phyloP scores from a whole-genome alignment of 345 rosid species.

The Diplotaxis tenuifolia region DNA sequence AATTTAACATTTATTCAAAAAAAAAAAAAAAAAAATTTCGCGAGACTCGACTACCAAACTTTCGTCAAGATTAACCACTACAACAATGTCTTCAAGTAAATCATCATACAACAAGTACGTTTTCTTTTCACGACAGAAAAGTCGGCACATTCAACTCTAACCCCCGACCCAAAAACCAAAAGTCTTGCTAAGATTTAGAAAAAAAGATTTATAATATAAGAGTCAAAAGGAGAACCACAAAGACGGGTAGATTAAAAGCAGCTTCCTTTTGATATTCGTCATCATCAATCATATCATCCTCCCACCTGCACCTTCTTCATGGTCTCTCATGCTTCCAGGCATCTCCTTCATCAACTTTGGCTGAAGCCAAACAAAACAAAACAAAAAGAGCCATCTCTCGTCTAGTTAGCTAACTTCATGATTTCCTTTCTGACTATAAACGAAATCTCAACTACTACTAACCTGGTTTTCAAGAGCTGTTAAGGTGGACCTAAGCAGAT shows the following conservation, averaged over 20 bases:
- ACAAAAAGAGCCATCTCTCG: background rate
- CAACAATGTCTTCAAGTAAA: slow-evolving; percentile 14
- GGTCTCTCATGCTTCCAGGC: slow-evolving; percentile 25
- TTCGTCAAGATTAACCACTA: slow-evolving; percentile 19
- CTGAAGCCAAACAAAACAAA: slow-evolving; percentile 6
- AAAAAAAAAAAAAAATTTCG: background rate
- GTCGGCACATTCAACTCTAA: slow-evolving; percentile 37
- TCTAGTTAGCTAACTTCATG: background rate
- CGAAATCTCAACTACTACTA: background rate
- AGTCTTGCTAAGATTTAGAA: slow-evolving; percentile 20
- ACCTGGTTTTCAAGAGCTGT: slow-evolving; percentile 58
- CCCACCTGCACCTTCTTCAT: slow-evolving; percentile 25
- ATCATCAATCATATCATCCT: slow-evolving; percentile 27
- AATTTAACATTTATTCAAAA: no score
- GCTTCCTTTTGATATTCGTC: slow-evolving; percentile 39
- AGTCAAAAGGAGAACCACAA: slow-evolving; percentile 37
- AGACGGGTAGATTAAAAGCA: slow-evolving; percentile 22
- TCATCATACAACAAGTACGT: background rate
- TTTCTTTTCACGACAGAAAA: slow-evolving; percentile 25
- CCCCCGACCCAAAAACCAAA: background rate
- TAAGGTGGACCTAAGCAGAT: slow-evolving; percentile 63
- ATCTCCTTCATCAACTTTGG: slow-evolving; percentile 23
- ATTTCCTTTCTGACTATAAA: background rate
- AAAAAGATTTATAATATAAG: background rate
- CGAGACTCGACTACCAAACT: slow-evolving; percentile 7